Conservation (phyloP, 1,284 basidiomycete species). For the Stygiomarasmius scandens region DNA sequence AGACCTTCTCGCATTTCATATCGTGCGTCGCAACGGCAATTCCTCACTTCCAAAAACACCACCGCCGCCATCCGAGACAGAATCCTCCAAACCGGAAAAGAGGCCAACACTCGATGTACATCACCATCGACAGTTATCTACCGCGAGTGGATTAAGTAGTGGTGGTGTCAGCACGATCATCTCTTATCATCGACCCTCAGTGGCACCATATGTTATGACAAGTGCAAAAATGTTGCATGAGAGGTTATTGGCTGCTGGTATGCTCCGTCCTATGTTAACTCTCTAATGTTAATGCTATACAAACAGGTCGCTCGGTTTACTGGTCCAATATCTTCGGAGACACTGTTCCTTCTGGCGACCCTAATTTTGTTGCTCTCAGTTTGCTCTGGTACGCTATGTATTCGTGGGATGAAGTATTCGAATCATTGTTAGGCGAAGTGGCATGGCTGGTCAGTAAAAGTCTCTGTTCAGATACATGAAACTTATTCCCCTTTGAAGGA, state of each 20-base stretch:
- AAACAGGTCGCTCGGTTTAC: constrained; percentile 49
- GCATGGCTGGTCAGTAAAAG: constrained; percentile 37
- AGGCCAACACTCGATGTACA: neutral
- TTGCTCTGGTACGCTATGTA: constrained; percentile 60
- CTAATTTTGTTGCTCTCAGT: constrained; percentile 52
- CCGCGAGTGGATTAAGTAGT: neutral
- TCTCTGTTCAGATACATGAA: neutral
- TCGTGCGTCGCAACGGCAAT: constrained; percentile 37
- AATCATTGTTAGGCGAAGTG: constrained; percentile 48
- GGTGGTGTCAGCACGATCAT: constrained; percentile 44
- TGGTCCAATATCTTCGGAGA: constrained; percentile 51
- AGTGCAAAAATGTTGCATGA: constrained; percentile 41
- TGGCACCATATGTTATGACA: constrained; percentile 28
- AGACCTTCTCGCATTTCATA: constrained; percentile 52
- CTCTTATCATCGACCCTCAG: constrained; percentile 42
- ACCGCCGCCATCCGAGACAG: neutral
- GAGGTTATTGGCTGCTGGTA: constrained; percentile 45
- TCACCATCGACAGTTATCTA: constrained; percentile 1
- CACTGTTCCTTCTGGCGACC: constrained; percentile 38
- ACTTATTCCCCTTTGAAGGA: constrained; percentile 35
- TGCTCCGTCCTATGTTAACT: too few relatives aligned
- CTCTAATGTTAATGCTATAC: too few relatives aligned
- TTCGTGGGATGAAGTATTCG: constrained; percentile 58
- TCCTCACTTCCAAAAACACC: neutral
- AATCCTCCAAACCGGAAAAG: neutral